phyloP scores from a whole-genome alignment of 768 basidiomycete species.

The Tulasnella sp. region DNA sequence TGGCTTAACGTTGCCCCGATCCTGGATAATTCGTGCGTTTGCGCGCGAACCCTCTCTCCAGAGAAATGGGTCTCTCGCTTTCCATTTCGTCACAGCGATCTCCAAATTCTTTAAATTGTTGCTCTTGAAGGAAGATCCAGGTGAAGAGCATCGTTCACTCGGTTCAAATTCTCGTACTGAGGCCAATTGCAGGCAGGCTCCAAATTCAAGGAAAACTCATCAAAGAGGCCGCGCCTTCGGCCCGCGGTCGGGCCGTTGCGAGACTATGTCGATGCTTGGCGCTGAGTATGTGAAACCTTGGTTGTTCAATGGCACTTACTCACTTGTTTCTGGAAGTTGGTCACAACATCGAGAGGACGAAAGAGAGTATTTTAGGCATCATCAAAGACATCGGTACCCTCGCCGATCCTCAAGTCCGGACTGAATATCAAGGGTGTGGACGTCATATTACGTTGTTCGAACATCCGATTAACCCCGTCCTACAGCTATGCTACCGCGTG shows the following conservation, averaged over 20 bases:
- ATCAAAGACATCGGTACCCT: not conserved
- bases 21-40: slow-evolving; percentile 17
- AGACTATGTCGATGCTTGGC: slow-evolving; percentile 8
- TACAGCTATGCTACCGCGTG: not conserved
- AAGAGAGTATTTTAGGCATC: not conserved
- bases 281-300: not conserved
- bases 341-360: not conserved
- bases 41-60: not conserved
- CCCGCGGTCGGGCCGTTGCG: not conserved
- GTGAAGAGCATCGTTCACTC: not conserved
- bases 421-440: not conserved
- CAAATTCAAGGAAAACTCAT: not conserved
- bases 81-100: not conserved
- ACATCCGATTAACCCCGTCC: not conserved
- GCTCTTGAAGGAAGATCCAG: not conserved
- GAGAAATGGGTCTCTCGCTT: not conserved
- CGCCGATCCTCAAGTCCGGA: not conserved
- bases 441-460: not conserved
- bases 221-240: not conserved
- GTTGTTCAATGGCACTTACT: not conserved
- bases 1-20: slow-evolving; percentile 7
- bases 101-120: not conserved
- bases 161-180: not conserved
- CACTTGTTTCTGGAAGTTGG: not conserved
- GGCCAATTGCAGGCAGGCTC: not conserved